These are phyloP conservation scores for Carnegiea gigantea DNA, from an alignment of 179 eudicot genomes.

Conservation along the genomic window DNA sequence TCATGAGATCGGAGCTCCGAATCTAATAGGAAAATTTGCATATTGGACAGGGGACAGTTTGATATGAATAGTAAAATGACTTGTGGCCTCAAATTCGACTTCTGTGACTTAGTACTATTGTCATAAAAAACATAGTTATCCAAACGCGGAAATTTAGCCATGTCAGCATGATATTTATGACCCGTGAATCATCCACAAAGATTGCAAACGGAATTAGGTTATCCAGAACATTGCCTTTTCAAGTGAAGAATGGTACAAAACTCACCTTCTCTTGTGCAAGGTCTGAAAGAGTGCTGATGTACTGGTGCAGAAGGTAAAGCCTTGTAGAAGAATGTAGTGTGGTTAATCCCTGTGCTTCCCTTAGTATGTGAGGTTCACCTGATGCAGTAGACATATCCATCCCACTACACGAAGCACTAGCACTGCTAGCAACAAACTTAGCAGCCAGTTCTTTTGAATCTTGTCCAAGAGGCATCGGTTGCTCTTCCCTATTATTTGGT, in stretches of 20 bases:
- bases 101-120: neutral
- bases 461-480: conserved; percentile 20
- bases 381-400: conserved; percentile 25
- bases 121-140: no score
- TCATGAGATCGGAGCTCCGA: neutral
- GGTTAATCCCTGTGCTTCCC: conserved; percentile 33
- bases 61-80: no score
- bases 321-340: conserved; percentile 44
- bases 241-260: neutral
- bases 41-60: neutral
- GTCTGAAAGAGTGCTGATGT: conserved; percentile 36
- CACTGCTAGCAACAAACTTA: conserved; percentile 21
- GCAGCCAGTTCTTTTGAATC: conserved; percentile 22
- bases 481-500: conserved; percentile 28
- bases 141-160: neutral
- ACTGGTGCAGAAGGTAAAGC: conserved; percentile 44
- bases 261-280: conserved; percentile 51
- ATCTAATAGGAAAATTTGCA: neutral
- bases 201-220: neutral
- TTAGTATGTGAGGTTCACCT: conserved; percentile 21
- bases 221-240: no score
- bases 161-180: neutral
- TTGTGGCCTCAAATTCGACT: neutral
- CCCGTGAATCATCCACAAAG: neutral
- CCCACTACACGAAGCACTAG: conserved; percentile 18